Percentiles rank a stretch among this genome's conserved stretches.
These are phyloP conservation scores for Diutina ranongensis DNA, from an alignment of 1,139 yeast genomes.

Conservation along the genomic window DNA sequence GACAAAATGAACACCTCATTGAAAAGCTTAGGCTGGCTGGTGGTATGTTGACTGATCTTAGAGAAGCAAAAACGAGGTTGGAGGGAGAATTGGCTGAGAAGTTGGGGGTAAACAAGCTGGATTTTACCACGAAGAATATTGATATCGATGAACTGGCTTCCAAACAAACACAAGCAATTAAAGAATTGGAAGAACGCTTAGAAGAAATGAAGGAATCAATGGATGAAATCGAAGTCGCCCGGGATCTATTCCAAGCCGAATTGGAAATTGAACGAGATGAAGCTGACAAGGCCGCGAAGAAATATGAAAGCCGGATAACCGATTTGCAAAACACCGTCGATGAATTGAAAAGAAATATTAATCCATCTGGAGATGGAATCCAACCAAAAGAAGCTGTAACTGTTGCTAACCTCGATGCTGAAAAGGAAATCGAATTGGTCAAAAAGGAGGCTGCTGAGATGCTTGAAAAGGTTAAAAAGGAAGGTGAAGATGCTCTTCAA, in stretches of 20 bases:
- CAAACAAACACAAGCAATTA: neutral
- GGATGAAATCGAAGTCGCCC: constrained; percentile 1
- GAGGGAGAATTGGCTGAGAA: constrained; percentile 3
- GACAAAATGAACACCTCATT: constrained; percentile 25
- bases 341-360: constrained; percentile 10
- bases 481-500: constrained; percentile 4
- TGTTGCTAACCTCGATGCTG: constrained; percentile 5
- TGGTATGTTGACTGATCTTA: constrained; percentile 29
- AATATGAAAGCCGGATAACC: no score
- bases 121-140: constrained; percentile 9
- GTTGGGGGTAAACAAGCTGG: constrained; percentile 7
- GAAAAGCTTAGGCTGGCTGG: constrained; percentile 38
- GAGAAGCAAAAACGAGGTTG: constrained; percentile 8
- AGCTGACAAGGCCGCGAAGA: constrained; percentile 12
- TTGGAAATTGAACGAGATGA: constrained; percentile 4
- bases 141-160: constrained; percentile 7
- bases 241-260: constrained; percentile 3
- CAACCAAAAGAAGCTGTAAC: neutral
- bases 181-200: constrained; percentile 7
- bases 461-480: neutral
- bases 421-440: neutral
- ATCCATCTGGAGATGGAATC: constrained; percentile 6
- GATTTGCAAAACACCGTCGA: constrained; percentile 12
- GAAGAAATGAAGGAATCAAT: constrained; percentile 6
- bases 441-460: neutral